phyloP scores from a whole-genome alignment of 345 rosid species.

The Gossypium australe region DNA sequence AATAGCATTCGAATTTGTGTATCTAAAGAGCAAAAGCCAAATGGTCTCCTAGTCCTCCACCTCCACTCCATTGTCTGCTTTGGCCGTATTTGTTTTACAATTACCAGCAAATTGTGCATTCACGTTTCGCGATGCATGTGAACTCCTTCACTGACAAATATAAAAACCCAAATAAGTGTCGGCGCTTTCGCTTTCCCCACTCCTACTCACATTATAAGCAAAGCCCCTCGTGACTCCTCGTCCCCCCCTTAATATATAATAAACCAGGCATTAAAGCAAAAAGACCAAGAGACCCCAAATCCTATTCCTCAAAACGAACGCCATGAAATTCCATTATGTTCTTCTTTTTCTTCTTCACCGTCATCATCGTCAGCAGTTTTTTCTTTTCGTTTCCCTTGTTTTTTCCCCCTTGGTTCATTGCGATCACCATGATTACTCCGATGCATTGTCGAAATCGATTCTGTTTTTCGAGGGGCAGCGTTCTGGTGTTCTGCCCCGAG shows the following conservation, averaged over 20 bases:
- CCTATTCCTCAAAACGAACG: background rate
- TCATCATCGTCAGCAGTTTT: background rate
- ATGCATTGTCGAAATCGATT: constrained; percentile 80
- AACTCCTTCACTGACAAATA: background rate
- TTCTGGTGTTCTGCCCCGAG: constrained; percentile 68
- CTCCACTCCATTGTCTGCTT: background rate
- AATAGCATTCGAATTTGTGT: background rate
- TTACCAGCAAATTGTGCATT: background rate
- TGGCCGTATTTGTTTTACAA: background rate
- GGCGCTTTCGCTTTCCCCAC: background rate
- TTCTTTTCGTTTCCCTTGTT: background rate
- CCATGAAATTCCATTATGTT: constrained; percentile 18
- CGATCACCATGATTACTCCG: constrained; percentile 54
- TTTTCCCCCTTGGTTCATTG: constrained; percentile 15
- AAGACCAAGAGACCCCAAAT: too few species aligned
- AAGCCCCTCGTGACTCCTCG: background rate
- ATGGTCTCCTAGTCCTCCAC: too few species aligned
- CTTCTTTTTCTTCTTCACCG: background rate
- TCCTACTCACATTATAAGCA: background rate
- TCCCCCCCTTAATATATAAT: background rate
- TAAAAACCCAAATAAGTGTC: background rate
- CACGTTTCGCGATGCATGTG: constrained; percentile 11
- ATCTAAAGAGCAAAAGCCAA: background rate
- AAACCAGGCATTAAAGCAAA: background rate
- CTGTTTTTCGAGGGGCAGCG: constrained; percentile 97